Evolutionary conservation across 306 rosid genomes (phyloP).

Genomic region (Casuarina cunninghamiana): DNA sequence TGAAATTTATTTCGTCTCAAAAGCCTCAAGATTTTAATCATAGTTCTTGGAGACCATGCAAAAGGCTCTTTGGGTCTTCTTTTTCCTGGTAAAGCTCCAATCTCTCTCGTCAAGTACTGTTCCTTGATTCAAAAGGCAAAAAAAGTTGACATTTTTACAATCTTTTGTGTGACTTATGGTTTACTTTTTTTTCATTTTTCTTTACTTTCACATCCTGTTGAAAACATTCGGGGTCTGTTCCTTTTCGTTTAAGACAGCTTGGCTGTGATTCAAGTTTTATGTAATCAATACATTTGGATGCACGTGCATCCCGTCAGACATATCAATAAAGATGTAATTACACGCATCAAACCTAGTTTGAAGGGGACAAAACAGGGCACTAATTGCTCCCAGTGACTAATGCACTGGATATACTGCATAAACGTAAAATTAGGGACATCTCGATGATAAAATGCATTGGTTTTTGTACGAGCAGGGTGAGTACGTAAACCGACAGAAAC

Average conservation of each 20-base stretch:
- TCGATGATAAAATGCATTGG: too few relatives aligned
- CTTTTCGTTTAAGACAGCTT: slow-evolving; percentile 49
- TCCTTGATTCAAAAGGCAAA: slow-evolving; percentile 16
- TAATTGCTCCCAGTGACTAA: slow-evolving; percentile 31
- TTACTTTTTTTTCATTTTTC: slow-evolving; percentile 13
- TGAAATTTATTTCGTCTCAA: slow-evolving; percentile 52
- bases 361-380: slow-evolving; percentile 24
- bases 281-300: slow-evolving; percentile 38
- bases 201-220: slow-evolving; percentile 39
- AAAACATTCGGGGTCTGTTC: slow-evolving; percentile 13
- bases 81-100: slow-evolving; percentile 12
- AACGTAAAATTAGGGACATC: too few relatives aligned
- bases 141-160: slow-evolving; percentile 17
- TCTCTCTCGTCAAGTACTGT: slow-evolving; percentile 30
- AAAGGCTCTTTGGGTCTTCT: slow-evolving; percentile 67
- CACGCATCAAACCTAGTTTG: slow-evolving; percentile 39
- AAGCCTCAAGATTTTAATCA: slow-evolving; percentile 74
- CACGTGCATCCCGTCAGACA: slow-evolving; percentile 53
- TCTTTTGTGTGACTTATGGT: not conserved
- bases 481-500: too few relatives aligned
- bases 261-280: slow-evolving; percentile 39
- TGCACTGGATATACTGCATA: not conserved
- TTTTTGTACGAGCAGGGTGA: too few relatives aligned
- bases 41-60: slow-evolving; percentile 95
- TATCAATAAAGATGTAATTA: slow-evolving; percentile 34